Conservation (phyloP, 768 basidiomycete species). For the Suillus sp. region DNA sequence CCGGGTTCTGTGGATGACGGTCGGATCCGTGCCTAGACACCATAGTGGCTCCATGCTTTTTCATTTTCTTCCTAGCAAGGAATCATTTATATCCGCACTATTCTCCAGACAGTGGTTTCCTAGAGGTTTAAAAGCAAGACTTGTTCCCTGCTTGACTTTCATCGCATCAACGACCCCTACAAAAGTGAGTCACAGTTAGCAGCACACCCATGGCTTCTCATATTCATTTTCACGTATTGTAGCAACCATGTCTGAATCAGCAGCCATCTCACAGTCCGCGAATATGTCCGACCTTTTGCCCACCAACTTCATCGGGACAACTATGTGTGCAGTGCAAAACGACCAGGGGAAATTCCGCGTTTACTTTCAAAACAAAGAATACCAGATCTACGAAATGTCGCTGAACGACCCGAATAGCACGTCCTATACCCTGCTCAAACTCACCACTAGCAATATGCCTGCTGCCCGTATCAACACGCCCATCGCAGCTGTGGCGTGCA, state of each 20-base stretch:
- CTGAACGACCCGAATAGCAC: neutral
- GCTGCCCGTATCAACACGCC: slow-evolving; percentile 2
- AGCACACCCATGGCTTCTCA: neutral
- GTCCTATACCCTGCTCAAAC: neutral
- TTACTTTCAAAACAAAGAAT: neutral
- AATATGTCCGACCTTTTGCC: slow-evolving; percentile 2
- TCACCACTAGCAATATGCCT: neutral
- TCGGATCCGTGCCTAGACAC: neutral
- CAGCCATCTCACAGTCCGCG: neutral
- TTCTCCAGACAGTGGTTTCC: neutral
- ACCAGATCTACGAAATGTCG: neutral
- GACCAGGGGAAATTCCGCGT: neutral
- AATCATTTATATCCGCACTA: neutral
- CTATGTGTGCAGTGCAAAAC: neutral
- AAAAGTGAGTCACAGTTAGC: neutral
- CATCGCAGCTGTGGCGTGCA: neutral
- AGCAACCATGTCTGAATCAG: neutral
- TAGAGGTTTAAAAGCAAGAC: neutral
- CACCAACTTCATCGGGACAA: neutral
- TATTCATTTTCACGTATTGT: neutral
- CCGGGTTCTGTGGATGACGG: neutral
- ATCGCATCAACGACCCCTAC: neutral
- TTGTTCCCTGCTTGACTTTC: neutral
- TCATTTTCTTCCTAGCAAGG: neutral
- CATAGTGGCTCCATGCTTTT: neutral